A percentile compares a stretch with the other conserved stretches of the same genome.
Conservation (phyloP, 169 alveolate genomes). For the Plasmodium gonderi region DNA sequence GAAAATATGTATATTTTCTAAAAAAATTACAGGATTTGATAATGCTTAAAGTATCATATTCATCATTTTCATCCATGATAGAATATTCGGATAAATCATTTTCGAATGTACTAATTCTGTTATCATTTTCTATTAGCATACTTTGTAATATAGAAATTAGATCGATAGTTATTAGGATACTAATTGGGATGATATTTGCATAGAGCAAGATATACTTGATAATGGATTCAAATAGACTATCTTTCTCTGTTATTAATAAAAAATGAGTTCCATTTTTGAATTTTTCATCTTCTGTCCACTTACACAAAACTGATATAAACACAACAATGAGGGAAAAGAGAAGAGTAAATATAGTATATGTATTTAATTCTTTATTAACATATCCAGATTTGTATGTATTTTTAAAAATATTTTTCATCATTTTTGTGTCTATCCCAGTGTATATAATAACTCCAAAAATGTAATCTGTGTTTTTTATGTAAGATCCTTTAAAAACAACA, state of each 20-base stretch:
- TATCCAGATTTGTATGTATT: slow-evolving; percentile 78
- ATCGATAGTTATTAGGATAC: slow-evolving; percentile 59
- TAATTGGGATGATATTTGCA: slow-evolving; percentile 64
- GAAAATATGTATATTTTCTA: slow-evolving; percentile 58
- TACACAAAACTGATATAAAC: slow-evolving; percentile 62
- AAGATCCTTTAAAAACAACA: slow-evolving; percentile 84
- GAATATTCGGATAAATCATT: slow-evolving; percentile 61
- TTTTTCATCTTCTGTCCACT: slow-evolving; percentile 75
- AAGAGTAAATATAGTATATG: slow-evolving; percentile 72
- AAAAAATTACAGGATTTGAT: slow-evolving; percentile 43
- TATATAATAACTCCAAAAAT: slow-evolving; percentile 83
- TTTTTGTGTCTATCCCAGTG: slow-evolving; percentile 86
- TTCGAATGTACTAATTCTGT: slow-evolving; percentile 60
- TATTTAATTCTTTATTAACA: slow-evolving; percentile 78
- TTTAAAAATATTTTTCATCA: slow-evolving; percentile 79
- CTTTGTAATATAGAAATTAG: slow-evolving; percentile 64
- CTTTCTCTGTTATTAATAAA: slow-evolving; percentile 41
- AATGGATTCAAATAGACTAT: slow-evolving; percentile 54
- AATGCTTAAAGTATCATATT: slow-evolving; percentile 15
- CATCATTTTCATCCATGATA: slow-evolving; percentile 22
- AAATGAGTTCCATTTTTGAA: slow-evolving; percentile 44
- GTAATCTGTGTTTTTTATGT: slow-evolving; percentile 81
- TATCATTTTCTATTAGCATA: slow-evolving; percentile 64
- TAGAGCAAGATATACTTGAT: slow-evolving; percentile 52
- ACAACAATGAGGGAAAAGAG: slow-evolving; percentile 51